These are phyloP conservation scores for Phaffia tasmanica DNA, from an alignment of 768 basidiomycete genomes.

Conservation along the genomic window DNA sequence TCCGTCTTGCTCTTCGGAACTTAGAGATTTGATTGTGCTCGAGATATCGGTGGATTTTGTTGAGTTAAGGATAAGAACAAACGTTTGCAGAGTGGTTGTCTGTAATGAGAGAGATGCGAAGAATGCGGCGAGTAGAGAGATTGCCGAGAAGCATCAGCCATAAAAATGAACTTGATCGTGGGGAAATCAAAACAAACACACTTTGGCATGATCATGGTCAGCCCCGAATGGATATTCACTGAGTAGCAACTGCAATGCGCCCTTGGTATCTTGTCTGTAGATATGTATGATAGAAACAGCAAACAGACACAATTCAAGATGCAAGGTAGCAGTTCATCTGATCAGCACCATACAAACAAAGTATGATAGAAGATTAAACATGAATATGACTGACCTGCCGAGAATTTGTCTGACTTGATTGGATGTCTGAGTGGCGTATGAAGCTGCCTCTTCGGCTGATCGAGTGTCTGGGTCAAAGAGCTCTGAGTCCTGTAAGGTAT, in stretches of 20 bases:
- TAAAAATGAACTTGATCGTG: background rate
- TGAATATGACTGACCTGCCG: slow-evolving; percentile 50
- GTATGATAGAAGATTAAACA: background rate
- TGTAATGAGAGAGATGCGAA: slow-evolving; percentile 34
- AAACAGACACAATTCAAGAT: background rate
- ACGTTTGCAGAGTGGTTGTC: slow-evolving; percentile 65
- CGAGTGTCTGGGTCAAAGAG: slow-evolving; percentile 78
- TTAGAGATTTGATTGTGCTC: slow-evolving; percentile 57
- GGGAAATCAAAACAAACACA: slow-evolving; percentile 34
- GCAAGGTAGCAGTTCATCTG: background rate
- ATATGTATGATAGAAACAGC: slow-evolving; percentile 4
- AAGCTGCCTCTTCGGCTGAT: slow-evolving; percentile 58
- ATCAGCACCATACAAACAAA: background rate
- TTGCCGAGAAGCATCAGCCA: background rate
- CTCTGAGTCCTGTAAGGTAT: slow-evolving; percentile 69
- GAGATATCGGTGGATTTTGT: slow-evolving; percentile 83
- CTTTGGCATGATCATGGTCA: slow-evolving; percentile 82
- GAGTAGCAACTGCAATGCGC: slow-evolving; percentile 59
- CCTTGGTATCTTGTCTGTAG: slow-evolving; percentile 60
- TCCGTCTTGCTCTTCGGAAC: slow-evolving; percentile 68
- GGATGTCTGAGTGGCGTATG: slow-evolving; percentile 66
- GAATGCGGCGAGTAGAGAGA: background rate
- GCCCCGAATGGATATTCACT: slow-evolving; percentile 81
- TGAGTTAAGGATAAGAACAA: slow-evolving; percentile 83
- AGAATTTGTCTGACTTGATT: slow-evolving; percentile 59